A percentile compares a stretch with the other conserved stretches of the same genome.
These are phyloP conservation scores for Pleurozium schreberi DNA, from an alignment of 225 moss, liverwort and hornwort species.

Conservation along the genomic window DNA sequence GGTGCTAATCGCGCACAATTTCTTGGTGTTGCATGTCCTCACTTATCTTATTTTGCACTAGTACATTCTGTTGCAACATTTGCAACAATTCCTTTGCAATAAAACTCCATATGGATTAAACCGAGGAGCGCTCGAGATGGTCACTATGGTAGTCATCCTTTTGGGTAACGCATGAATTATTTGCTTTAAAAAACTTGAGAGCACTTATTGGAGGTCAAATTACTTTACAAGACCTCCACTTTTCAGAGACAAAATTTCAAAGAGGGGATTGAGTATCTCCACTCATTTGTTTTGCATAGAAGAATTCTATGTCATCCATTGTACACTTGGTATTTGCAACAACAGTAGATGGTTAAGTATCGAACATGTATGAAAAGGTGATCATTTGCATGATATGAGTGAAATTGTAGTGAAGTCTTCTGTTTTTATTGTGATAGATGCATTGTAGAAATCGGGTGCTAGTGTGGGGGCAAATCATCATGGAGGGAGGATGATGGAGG, in stretches of 20 bases:
- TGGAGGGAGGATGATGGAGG: too few species aligned
- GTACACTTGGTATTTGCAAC: rapidly evolving
- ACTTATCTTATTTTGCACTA: background rate
- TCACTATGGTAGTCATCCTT: background rate
- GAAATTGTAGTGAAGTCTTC: background rate
- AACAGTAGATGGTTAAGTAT: rapidly evolving
- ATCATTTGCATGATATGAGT: background rate
- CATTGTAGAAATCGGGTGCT: background rate
- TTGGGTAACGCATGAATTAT: too few species aligned
- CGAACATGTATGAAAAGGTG: background rate
- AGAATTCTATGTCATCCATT: background rate
- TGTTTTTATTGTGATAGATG: background rate
- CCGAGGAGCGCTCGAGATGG: rapidly evolving
- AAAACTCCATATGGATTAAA: background rate
- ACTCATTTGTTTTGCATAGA: background rate
- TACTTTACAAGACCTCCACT: rapidly evolving
- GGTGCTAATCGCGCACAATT: background rate
- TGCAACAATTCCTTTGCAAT: background rate
- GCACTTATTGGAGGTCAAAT: background rate
- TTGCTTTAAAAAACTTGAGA: background rate
- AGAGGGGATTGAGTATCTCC: background rate
- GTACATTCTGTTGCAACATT: background rate
- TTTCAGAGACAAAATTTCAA: background rate
- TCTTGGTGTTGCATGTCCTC: too few species aligned
- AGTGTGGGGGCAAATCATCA: background rate